phyloP scores from a whole-genome alignment of 2,329 filamentous ascomycete species.

The Bipolaris zeicola region DNA sequence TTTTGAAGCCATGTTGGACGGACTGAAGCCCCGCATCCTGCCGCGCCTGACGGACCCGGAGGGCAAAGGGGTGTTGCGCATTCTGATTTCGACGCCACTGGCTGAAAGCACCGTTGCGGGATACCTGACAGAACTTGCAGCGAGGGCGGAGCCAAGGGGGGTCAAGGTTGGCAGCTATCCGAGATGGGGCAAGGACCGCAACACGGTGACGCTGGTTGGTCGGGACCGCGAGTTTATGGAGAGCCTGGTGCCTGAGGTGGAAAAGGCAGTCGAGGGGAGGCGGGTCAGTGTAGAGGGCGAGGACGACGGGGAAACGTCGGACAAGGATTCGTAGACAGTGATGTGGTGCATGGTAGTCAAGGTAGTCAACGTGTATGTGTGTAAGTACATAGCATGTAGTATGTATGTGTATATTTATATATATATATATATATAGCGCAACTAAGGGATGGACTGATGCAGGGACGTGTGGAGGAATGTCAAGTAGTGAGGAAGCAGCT shows the following conservation, averaged over 20 bases:
- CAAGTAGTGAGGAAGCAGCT: not conserved
- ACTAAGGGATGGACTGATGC: not conserved
- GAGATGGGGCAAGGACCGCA: constrained; percentile 82
- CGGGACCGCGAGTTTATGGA: constrained; percentile 79
- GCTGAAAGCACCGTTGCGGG: constrained; percentile 83
- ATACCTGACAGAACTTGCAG: constrained; percentile 80
- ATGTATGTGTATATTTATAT: not conserved
- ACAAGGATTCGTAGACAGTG: constrained; percentile 42
- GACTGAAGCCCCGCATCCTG: constrained; percentile 72
- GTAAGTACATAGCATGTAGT: not conserved
- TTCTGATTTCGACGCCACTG: constrained; percentile 85
- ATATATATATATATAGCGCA: not conserved
- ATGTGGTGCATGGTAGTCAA: constrained; percentile 2
- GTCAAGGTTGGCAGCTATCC: constrained; percentile 97
- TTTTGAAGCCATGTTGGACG: constrained; percentile 79
- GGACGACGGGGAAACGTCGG: constrained; percentile 50
- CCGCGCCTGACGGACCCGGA: constrained; percentile 78
- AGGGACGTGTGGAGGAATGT: constrained; percentile 23
- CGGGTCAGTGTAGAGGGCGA: constrained; percentile 72
- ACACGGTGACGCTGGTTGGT: constrained; percentile 87
- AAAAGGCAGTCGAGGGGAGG: constrained; percentile 74
- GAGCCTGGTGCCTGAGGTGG: constrained; percentile 76
- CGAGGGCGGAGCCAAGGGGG: constrained; percentile 72
- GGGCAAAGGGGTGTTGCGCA: constrained; percentile 76
- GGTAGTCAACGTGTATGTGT: constrained; percentile 3